Base-by-base conservation (phyloP, 176 grass and related monocot species). In the Eleusine indica region DNA sequence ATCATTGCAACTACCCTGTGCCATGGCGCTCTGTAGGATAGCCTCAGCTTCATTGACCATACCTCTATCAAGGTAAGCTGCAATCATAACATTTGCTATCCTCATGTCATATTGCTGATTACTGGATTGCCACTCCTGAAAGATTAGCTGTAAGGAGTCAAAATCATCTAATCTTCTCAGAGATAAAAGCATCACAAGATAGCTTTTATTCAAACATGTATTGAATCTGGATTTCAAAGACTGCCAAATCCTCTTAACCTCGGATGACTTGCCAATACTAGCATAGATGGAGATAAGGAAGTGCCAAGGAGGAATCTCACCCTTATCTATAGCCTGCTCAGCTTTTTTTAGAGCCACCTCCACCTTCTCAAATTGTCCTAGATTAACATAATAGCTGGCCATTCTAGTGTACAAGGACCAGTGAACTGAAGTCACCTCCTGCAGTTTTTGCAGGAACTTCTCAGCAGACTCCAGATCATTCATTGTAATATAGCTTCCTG, bases 221-320 rank as follows among this genome's bases (percentile, higher is more conserved):
- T 68, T 78, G 66, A 86, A 85, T 68, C 38, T n/a, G 1, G 52
- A 75, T 57, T 66, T 94, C 10, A 91, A 39, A 74, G 57, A 87
- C n/a, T 46, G 61, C 89, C 86, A 94, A 25, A 94, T 60, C 60
- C 86, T 86, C 25, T 85, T 81, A 48, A 94, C 89, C 83, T 79
- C 89, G 13, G 67, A 73, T 54, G 68, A 77, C 47, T 94, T 94
- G 49, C 86, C 88, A 40, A 67, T 75, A 66, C 35, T 42, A 68
- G 86, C 77, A 78, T 82, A 83, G 52, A 88, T 64, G 18, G 68
- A 76, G 29, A 90, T 66, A 22, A 87, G 77, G 39, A 17, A 37
- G 71, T 90, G 25, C 84, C 58, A 82, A 22, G 77, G 39, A 63
- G 25, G 8, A 2, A 29, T 25, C 1, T 87, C 82, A 78, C 35